Evolutionary conservation across 352 stramenopile species (phyloP), one percentile per base, ranked within the genome.

Genomic region (Saprolegnia parasitica): DNA sequence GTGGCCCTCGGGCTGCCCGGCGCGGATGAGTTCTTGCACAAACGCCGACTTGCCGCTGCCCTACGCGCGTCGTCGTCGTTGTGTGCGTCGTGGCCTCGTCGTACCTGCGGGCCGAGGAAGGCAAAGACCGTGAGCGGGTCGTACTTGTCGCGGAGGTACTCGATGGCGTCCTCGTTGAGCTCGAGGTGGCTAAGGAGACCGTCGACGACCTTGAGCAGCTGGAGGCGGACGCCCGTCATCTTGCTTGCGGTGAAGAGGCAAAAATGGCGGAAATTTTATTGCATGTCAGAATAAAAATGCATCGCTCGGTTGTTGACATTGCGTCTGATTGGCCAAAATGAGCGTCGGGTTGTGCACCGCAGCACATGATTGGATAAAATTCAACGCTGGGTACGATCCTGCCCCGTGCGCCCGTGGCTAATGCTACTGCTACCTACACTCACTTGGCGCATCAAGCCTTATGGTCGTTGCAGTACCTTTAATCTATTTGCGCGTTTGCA

Each of bases 121-220:
- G 63, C 62, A 52, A 70, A 61, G 39, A 70, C 46, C 6, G 63
- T 50, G 5, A 70, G 26, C 29, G 63, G 42, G 37, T 70, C 63
- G 37, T 70, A 61, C 11, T 52, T 70, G 21, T 70, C 63, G 11
- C 55, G 46, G 20, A 70, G 63, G 54, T 61, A 62, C 15, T 40
- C 42, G 10, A 70, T 52, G 13, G 63, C 63, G 1, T 58, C 50
- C 5, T 26, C n/a, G 54, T 70, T 70, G 10, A 70, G 23, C 23
- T 60, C 52, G 24, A 60, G 35, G 35, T 11, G 52, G 35, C 52
- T 60, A 16, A 60, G 35, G 3, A 11, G 3, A 20, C 52, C 52
- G 13, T 60, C 52, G 11, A 60, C 52, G 35, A 60, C 52, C 35
- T 40, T 35, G 35, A 60, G 11, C 11, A 60, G 52, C 52, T 60